Base-by-base conservation (phyloP, 2,329 filamentous ascomycete species). In the Dothidotthia symphoricarpi region DNA sequence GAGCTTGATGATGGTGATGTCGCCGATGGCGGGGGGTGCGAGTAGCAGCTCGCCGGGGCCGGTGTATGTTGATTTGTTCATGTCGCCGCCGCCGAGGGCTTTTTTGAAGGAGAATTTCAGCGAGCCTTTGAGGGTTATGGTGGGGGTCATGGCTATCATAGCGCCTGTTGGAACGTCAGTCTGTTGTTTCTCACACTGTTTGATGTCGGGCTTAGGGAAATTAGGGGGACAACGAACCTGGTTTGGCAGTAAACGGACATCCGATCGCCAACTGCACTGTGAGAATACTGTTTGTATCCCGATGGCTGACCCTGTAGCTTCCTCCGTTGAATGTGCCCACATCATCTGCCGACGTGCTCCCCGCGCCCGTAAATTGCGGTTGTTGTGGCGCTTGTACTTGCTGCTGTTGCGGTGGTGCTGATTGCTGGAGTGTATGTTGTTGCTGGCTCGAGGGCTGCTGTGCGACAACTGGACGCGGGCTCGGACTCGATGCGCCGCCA, bases 281-380 rank as follows among this genome's bases (percentile, higher is more conserved):
- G 45, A 96, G 68, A 51, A 96, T 84, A 1, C 86, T 89, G 65
- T 97, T 98, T 41, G 81, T 84, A 66, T 96, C 89, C 15, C 93
- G 78, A 62, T 98, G 93, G 58, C 87, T 93, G 61, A 97, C 89
- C 28, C 93, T 79, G 64, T 91, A 98, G 60, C 86, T 91, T 10
- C 93, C 93, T 12, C 93, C 93, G 63, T 97, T 97, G 74, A 97
- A 98, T 0, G 86, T 93, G n/a, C 93, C 93, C 2, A 95, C 81
- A 53, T 95, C 90, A 65, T 97, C 93, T 19, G 81, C 74, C 1
- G 78, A 76, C 1, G 83, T 74, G 24, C 69, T 68, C 0, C 43
- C 45, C 31, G 69, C 67, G n/a, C 67, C 66, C 16, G 41, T 38
- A 16, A 51, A 51, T 14, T 41, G 42, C 45, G 64, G 36, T 50